Evolutionary conservation across 352 stramenopile genomes (phyloP).

Genomic region (Hyaloperonospora brassicae): DNA sequence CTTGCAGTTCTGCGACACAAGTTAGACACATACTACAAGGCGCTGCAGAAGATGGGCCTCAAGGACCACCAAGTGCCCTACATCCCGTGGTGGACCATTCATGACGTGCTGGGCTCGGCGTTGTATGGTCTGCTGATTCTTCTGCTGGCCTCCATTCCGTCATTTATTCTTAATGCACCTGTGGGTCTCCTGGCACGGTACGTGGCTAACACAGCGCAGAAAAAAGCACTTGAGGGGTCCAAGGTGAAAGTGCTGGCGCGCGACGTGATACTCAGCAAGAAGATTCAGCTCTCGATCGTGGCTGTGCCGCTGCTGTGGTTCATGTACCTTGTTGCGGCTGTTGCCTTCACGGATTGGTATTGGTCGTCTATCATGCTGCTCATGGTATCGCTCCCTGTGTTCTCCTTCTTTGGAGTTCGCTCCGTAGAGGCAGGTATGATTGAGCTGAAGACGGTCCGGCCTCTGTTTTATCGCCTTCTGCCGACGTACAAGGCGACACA

Average conservation of each 20-base stretch:
- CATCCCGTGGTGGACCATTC: conserved; percentile 81
- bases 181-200: conserved; percentile 83
- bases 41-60: conserved; percentile 79
- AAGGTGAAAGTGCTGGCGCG: conserved; percentile 88
- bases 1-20: conserved; percentile 56
- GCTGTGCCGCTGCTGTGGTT: conserved; percentile 84
- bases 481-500: conserved; percentile 73
- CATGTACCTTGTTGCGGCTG: conserved; percentile 75
- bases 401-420: conserved; percentile 84
- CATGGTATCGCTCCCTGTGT: conserved; percentile 76
- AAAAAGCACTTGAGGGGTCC: conserved; percentile 77
- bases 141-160: conserved; percentile 84
- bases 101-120: conserved; percentile 85
- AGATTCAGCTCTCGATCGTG: conserved; percentile 90
- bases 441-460: conserved; percentile 77
- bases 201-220: conserved; percentile 64
- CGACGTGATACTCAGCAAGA: conserved; percentile 89
- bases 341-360: conserved; percentile 80
- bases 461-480: conserved; percentile 74
- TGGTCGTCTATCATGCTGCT: conserved; percentile 77
- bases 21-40: conserved; percentile 82
- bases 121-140: conserved; percentile 81
- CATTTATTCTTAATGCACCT: conserved; percentile 86
- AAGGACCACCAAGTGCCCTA: conserved; percentile 88
- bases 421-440: conserved; percentile 85